Evolutionary conservation across 2,329 filamentous ascomycete species (phyloP).

Genomic region (Sarocladium strictum): DNA sequence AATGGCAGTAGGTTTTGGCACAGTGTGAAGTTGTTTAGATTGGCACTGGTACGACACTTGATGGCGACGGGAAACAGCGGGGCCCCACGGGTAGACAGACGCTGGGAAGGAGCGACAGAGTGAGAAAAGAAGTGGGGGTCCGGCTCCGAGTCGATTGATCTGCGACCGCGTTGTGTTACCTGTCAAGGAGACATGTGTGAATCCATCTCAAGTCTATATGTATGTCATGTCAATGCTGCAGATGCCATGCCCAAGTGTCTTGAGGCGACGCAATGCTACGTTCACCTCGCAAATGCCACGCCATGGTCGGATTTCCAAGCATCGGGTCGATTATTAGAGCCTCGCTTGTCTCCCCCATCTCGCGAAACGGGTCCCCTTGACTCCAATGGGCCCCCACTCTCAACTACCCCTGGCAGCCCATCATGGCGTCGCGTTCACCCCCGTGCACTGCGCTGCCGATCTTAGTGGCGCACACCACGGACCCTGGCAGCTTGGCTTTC

Average conservation of each 20-base stretch:
- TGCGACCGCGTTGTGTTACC: no score
- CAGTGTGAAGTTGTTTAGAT: neutral
- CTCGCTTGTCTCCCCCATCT: neutral
- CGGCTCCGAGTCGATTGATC: neutral
- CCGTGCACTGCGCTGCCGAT: conserved; percentile 24
- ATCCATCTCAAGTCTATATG: no score
- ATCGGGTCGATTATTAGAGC: no score
- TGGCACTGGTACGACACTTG: no score
- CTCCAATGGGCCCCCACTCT: conserved; percentile 7
- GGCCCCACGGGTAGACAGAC: neutral
- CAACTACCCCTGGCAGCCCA: conserved; percentile 19
- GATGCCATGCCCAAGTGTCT: no score
- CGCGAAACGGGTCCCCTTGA: neutral
- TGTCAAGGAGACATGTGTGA: no score
- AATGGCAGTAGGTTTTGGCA: neutral
- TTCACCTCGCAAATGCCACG: no score
- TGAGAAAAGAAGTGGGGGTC: neutral
- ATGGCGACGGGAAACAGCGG: neutral
- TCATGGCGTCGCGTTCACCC: conserved; percentile 22
- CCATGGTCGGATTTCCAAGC: no score
- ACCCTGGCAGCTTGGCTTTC: conserved; percentile 14
- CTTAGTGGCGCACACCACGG: conserved; percentile 24
- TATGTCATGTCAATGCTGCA: no score
- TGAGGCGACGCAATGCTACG: no score
- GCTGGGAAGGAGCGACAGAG: neutral